Percentiles rank a stretch among this genome's conserved stretches.
Conservation (phyloP, 2,329 filamentous ascomycete species). For the Podosphaera leucotricha region DNA sequence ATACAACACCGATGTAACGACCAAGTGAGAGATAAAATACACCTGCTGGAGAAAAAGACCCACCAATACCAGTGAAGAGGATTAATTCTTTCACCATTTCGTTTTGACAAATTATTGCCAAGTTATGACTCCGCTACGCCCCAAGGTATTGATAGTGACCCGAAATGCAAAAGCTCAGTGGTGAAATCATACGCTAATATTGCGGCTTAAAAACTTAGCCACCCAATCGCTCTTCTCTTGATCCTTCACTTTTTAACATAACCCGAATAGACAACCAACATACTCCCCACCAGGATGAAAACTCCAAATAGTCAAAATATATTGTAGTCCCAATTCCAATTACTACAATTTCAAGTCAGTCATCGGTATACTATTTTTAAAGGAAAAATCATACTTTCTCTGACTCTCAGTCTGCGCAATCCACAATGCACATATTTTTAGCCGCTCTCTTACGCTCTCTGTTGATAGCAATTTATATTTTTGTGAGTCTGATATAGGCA, state of each 20-base stretch:
- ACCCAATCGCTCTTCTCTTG: background rate
- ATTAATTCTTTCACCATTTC: background rate
- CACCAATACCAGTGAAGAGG: background rate
- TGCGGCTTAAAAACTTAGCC: background rate
- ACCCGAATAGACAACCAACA: background rate
- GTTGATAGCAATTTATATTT: constrained; percentile 56
- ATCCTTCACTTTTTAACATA: background rate
- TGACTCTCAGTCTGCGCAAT: constrained; percentile 27
- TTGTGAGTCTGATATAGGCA: constrained; percentile 54
- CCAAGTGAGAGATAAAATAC: background rate
- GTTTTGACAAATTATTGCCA: background rate
- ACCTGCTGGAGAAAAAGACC: background rate
- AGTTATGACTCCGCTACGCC: background rate
- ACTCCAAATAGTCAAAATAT: background rate
- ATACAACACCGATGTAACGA: background rate
- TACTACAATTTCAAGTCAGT: background rate
- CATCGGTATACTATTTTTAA: background rate
- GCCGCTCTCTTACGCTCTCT: constrained; percentile 51
- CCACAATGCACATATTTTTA: constrained; percentile 69
- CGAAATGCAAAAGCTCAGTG: background rate
- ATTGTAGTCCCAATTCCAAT: background rate
- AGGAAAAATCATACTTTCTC: constrained; percentile 6
- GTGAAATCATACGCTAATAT: background rate
- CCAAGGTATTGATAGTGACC: background rate
- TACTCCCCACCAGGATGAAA: constrained; percentile 1